Evolutionary conservation across 2,329 filamentous ascomycete species (phyloP).

Genomic region (Raffaelea albimanens): DNA sequence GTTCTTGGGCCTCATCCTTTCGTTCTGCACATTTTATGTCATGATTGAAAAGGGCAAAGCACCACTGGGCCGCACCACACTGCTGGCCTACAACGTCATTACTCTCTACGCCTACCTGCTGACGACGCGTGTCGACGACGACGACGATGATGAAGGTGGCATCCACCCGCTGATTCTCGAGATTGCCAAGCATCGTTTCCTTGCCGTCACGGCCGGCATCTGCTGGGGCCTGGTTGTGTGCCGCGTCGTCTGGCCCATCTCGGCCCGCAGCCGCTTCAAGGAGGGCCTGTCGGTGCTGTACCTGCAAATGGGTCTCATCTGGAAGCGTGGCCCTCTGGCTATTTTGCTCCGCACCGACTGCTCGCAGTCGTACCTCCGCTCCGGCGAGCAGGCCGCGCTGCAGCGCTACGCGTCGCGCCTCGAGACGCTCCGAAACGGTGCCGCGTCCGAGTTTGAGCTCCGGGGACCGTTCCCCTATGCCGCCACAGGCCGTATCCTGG

Average conservation of each 20-base stretch:
- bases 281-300: slow-evolving; percentile 85
- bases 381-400: slow-evolving; percentile 79
- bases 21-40: slow-evolving; percentile 79
- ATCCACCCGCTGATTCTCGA: slow-evolving; percentile 74
- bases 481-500: slow-evolving; percentile 64
- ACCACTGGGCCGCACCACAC: slow-evolving; percentile 84
- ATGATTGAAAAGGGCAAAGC: slow-evolving; percentile 78
- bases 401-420: slow-evolving; percentile 71
- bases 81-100: slow-evolving; percentile 92
- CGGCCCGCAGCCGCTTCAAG: slow-evolving; percentile 77
- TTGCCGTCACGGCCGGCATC: slow-evolving; percentile 77
- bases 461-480: slow-evolving; percentile 75
- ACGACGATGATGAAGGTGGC: slow-evolving; percentile 83
- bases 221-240: slow-evolving; percentile 90
- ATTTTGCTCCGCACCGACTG: slow-evolving; percentile 54
- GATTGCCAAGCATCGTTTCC: slow-evolving; percentile 79
- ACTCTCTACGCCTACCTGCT: slow-evolving; percentile 91
- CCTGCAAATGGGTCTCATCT: slow-evolving; percentile 89
- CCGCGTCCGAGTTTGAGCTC: slow-evolving; percentile 80
- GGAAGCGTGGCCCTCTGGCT: slow-evolving; percentile 85
- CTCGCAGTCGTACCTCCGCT: slow-evolving; percentile 65
- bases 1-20: slow-evolving; percentile 71
- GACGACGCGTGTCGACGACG: slow-evolving; percentile 66
- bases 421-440: slow-evolving; percentile 62
- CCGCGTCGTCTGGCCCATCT: slow-evolving; percentile 86